phyloP scores from a whole-genome alignment of 352 stramenopile species.

The Pythium scleroteichum region DNA sequence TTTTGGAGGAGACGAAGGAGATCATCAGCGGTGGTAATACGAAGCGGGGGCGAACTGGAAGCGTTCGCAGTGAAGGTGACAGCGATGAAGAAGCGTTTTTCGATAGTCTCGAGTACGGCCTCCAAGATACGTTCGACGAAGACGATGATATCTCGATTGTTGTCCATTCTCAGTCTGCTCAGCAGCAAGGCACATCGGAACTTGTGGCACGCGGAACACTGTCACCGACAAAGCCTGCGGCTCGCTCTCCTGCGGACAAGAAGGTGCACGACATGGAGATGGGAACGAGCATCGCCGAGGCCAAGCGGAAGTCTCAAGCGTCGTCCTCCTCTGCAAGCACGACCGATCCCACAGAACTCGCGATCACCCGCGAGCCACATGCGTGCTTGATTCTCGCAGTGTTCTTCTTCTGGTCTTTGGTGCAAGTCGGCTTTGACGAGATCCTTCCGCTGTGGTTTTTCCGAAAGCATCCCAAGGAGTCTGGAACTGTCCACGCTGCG shows the following conservation, averaged over 20 bases:
- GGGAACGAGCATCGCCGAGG: constrained; percentile 23
- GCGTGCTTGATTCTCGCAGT: constrained; percentile 67
- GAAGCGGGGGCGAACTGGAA: constrained; percentile 19
- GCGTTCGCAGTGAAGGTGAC: constrained; percentile 28
- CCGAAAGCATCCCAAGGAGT: constrained; percentile 53
- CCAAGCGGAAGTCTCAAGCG: constrained; percentile 28
- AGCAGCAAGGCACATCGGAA: constrained; percentile 40
- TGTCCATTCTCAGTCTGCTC: constrained; percentile 47
- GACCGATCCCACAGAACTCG: constrained; percentile 38
- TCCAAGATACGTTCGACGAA: constrained; percentile 60
- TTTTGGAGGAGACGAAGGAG: constrained; percentile 74
- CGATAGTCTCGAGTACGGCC: constrained; percentile 75
- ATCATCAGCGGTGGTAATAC: constrained; percentile 42
- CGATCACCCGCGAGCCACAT: constrained; percentile 66
- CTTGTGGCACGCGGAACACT: constrained; percentile 22
- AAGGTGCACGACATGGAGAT: constrained; percentile 33
- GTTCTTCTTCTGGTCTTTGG: constrained; percentile 70
- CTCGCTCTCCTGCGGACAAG: constrained; percentile 16
- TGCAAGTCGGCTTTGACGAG: constrained; percentile 80
- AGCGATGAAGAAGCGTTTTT: constrained; percentile 86
- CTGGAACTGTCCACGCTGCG: constrained; percentile 38
- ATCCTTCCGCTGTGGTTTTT: constrained; percentile 83
- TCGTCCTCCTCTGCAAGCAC: constrained; percentile 18
- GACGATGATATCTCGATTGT: constrained; percentile 74
- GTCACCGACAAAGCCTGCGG: constrained; percentile 12